These are phyloP conservation scores for Colletotrichum gloeosporioides DNA, from an alignment of 2,329 filamentous ascomycete species.

Conservation along the genomic window DNA sequence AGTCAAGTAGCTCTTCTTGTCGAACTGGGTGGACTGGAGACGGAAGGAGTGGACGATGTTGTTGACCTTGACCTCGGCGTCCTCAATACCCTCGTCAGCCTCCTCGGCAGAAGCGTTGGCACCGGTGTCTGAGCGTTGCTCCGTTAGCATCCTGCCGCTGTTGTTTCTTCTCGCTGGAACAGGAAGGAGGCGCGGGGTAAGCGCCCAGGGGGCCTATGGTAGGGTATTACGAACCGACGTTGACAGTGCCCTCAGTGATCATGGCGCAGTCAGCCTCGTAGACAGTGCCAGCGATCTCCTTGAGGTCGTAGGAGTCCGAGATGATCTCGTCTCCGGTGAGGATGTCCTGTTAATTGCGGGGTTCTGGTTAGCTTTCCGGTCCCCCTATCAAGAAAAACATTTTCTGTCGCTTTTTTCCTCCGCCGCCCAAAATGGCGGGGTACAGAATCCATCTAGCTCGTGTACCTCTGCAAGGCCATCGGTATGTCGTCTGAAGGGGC, in stretches of 20 bases:
- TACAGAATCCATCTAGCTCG: not conserved
- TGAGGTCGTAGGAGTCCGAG: conserved; percentile 91
- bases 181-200: not conserved
- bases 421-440: not conserved
- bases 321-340: conserved; percentile 93
- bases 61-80: conserved; percentile 77
- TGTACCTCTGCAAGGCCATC: not conserved
- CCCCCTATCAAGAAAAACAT: not conserved
- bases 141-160: not conserved
- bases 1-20: conserved; percentile 84
- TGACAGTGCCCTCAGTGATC: conserved; percentile 79
- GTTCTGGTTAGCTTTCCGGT: conserved; percentile 24
- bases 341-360: conserved; percentile 70
- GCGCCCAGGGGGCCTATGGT: not conserved
- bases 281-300: conserved; percentile 77
- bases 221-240: conserved; percentile 65
- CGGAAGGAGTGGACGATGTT: conserved; percentile 95
- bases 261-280: conserved; percentile 94
- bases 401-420: not conserved
- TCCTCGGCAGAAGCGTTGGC: conserved; percentile 98
- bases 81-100: conserved; percentile 77
- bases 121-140: conserved; percentile 70
- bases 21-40: conserved; percentile 76
- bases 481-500: not conserved
- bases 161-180: not conserved